phyloP scores from a whole-genome alignment of 306 rosid species.

The Quercus agrifolia region DNA sequence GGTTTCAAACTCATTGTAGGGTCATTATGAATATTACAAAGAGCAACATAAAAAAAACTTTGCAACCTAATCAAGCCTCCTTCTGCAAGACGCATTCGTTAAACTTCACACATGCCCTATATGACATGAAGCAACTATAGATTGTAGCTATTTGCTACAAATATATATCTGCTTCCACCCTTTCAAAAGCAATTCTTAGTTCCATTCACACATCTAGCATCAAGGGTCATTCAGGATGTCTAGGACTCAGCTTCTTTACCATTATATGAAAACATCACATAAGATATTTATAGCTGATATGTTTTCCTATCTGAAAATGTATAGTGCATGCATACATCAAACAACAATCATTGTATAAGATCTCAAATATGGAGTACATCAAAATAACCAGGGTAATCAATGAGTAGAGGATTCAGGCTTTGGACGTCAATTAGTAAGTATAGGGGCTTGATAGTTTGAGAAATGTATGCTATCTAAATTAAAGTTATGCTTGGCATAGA shows the following conservation, averaged over 20 bases:
- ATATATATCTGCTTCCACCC: background rate
- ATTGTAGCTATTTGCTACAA: too few species aligned
- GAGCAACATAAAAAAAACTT: background rate
- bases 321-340: too few species aligned
- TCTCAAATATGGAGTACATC: too few species aligned
- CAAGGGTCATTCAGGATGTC: background rate
- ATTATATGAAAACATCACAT: background rate
- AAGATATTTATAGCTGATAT: background rate
- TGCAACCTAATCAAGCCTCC: background rate
- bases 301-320: background rate
- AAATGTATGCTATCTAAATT: background rate
- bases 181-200: background rate
- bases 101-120: background rate
- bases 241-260: background rate
- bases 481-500: background rate
- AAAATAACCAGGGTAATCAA: background rate
- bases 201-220: background rate
- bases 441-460: background rate
- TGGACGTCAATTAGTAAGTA: background rate
- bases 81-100: background rate
- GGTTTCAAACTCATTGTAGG: background rate
- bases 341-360: too few species aligned
- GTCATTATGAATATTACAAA: background rate
- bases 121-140: background rate
- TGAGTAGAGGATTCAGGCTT: background rate